Base-by-base conservation (phyloP, 176 grass and related monocot species). In the Guadua angustifolia region DNA sequence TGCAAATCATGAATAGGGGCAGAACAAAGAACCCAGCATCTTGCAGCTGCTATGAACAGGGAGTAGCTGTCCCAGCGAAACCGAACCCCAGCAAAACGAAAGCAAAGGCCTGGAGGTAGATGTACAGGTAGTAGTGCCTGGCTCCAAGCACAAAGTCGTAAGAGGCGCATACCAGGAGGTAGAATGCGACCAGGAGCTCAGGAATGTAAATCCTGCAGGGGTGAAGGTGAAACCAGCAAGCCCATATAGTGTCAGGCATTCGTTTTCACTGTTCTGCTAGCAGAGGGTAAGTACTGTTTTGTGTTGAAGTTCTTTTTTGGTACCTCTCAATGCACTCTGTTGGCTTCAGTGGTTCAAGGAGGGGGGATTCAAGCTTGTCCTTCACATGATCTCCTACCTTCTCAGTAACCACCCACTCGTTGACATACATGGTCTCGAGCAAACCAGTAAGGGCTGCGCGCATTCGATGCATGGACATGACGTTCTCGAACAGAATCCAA, bases 401-500 rank as follows among this genome's bases (percentile, higher is more conserved):
- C 74, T 94, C 84, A 47, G 96, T 98, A 14, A 98, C 96, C 40
- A 98, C 92, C 96, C 96, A 98, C 61, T 94, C 93, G 69, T 98
- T 90, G 11, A 70, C 89, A 67, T 19, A 78, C 49, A 86, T 25
- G 44, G 91, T 92, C 64, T 94, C 93, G 0, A 98, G 73, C 65
- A 98, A 84, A 76, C 96, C 96, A 9, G 77, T 77, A 25, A 98
- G 65, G 64, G 96, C 93, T 46, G 96, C 93, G 68, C 80, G 78
- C 85, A 98, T 98, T 12, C 96, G 93, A 57, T 95, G 89, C 96
- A 98, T 87, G 66, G 96, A 90, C 96, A 98, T 98, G 40, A 95
- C 96, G 70, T 93, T 98, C 84, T 98, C 96, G 66, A 98, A 95
- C 50, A 98, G 82, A 93, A 95, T 98, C 96, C 96, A 95, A 52